Evolutionary conservation across 805 yeast genomes (phyloP), one percentile per base, ranked within the genome.

Genomic region (Yarrowia sp.): DNA sequence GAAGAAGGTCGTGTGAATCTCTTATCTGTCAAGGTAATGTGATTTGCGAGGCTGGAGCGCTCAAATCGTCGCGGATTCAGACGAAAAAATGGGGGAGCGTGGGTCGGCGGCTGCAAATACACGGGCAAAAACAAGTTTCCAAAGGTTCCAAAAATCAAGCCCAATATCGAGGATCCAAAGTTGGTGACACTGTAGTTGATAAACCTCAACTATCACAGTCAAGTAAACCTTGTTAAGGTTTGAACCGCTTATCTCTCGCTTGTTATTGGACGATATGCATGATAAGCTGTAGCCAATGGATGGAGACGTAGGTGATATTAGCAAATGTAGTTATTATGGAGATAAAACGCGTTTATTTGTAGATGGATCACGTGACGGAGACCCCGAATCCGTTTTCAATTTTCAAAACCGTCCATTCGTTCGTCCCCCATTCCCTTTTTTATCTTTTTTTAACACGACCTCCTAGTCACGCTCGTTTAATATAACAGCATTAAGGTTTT

Each of bases 271-370:
- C 61, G 47, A 55, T 55, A 55, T 55, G 61, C 61, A 55, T 55
- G 61, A 55, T 55, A 55, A 55, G 61, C 61, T 10, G 32, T 38
- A 38, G 61, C 61, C 61, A 55, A 55, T 55, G 61, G 38, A n/a
- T n/a, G n/a, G n/a, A n/a, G n/a, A n/a, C n/a, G n/a, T n/a, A n/a
- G n/a, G n/a, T n/a, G n/a, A n/a, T n/a, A n/a, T n/a, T n/a, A n/a
- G n/a, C n/a, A n/a, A n/a, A n/a, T n/a, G n/a, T n/a, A n/a, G n/a
- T n/a, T n/a, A n/a, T n/a, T n/a, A n/a, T n/a, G n/a, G n/a, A n/a
- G n/a, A n/a, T n/a, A n/a, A n/a, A n/a, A n/a, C n/a, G n/a, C n/a
- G n/a, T n/a, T n/a, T n/a, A n/a, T n/a, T n/a, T n/a, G n/a, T n/a
- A n/a, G n/a, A n/a, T n/a, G n/a, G 1, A 19, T 29, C 35, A 44